These are phyloP conservation scores for Odonthalia washingtoniensis DNA, from an alignment of 31 red algal species.

Conservation along the genomic window DNA sequence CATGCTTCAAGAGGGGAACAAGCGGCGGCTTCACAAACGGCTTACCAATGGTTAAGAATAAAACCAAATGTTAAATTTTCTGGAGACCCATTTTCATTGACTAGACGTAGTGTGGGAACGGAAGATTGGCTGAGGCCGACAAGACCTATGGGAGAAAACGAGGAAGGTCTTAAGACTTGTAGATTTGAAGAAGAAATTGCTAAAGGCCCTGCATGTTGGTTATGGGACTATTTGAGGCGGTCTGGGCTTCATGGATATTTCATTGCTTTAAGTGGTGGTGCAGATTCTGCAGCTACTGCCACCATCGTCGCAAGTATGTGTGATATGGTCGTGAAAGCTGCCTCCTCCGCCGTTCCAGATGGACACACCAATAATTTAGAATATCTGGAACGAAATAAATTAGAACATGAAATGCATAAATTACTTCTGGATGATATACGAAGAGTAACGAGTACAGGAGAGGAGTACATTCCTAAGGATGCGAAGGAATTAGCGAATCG, in stretches of 20 bases:
- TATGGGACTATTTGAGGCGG: slow-evolving; percentile 97
- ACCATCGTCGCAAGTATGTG: slow-evolving; percentile 98
- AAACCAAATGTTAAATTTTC: too few relatives aligned
- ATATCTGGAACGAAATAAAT: not conserved
- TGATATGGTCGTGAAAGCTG: slow-evolving; percentile 68
- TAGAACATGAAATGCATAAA: not conserved
- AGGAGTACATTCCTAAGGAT: slow-evolving; percentile 65
- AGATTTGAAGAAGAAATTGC: slow-evolving; percentile 92
- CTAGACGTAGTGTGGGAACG: too few relatives aligned
- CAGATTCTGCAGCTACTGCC: slow-evolving; percentile 90
- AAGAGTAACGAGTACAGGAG: slow-evolving; percentile 45
- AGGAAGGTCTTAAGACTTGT: too few relatives aligned
- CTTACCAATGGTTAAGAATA: not conserved
- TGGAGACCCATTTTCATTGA: too few relatives aligned
- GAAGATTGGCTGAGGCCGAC: too few relatives aligned
- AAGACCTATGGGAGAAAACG: too few relatives aligned
- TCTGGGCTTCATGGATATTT: slow-evolving; percentile 88
- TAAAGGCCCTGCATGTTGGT: slow-evolving; percentile 96
- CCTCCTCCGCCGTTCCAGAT: slow-evolving; percentile 6
- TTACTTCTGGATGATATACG: slow-evolving; percentile 72
- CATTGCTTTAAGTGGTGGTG: slow-evolving; percentile 92
- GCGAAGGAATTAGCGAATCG: slow-evolving; percentile 72
- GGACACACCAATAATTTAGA: not conserved
- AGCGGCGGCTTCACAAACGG: slow-evolving; percentile 41
- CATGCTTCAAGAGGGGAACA: slow-evolving; percentile 72